These are phyloP conservation scores for Grifola frondosa DNA, from an alignment of 1,284 basidiomycete species.

Conservation along the genomic window DNA sequence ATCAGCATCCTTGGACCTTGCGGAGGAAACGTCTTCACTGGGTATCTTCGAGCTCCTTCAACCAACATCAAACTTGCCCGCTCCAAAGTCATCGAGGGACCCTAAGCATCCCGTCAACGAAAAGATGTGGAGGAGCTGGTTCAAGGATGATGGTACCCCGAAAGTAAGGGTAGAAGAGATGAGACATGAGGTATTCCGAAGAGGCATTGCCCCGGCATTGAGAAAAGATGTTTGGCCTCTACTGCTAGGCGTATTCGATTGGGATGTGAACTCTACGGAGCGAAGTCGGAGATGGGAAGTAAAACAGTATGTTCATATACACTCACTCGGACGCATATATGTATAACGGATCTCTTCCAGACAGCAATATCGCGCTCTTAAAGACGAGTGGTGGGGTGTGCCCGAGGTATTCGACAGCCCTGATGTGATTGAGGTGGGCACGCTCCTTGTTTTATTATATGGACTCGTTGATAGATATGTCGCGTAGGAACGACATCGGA, in stretches of 20 bases:
- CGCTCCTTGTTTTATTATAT: conserved; percentile 6
- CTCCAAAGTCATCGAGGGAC: conserved; percentile 71
- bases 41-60: conserved; percentile 90
- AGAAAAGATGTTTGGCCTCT: conserved; percentile 87
- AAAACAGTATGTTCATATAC: conserved; percentile 52
- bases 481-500: conserved; percentile 76
- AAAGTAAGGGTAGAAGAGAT: conserved; percentile 67
- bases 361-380: conserved; percentile 66
- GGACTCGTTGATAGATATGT: not conserved
- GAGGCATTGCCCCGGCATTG: conserved; percentile 60
- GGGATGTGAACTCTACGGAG: conserved; percentile 63
- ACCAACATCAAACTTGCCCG: conserved; percentile 73
- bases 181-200: conserved; percentile 72
- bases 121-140: conserved; percentile 72
- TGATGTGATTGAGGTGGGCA: conserved; percentile 77
- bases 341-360: too few relatives aligned
- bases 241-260: conserved; percentile 80
- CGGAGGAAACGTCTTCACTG: conserved; percentile 70
- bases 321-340: not conserved
- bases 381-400: conserved; percentile 78
- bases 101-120: conserved; percentile 72
- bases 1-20: conserved; percentile 44
- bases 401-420: conserved; percentile 77
- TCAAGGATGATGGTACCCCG: conserved; percentile 67
- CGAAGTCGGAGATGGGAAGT: conserved; percentile 57